Percentiles rank a stretch among this genome's conserved stretches.
Conservation (phyloP, 495 filamentous ascomycete genomes). For the Copromyces sp. region DNA sequence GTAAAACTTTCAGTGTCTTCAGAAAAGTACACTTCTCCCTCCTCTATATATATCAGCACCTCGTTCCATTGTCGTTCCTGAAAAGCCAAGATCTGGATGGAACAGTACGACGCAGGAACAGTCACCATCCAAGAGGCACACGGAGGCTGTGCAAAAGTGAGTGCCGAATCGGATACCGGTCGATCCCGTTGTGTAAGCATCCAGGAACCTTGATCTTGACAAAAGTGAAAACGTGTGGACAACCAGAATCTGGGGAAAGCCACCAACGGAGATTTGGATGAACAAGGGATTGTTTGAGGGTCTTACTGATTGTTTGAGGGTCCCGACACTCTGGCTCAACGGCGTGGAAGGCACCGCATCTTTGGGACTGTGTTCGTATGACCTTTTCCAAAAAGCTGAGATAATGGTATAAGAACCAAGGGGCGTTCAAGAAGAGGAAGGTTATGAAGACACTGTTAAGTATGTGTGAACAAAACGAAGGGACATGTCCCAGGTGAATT, state of each 20-base stretch:
- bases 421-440: neutral
- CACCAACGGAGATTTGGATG: neutral
- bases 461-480: slow-evolving; percentile 1
- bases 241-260: neutral
- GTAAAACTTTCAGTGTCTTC: neutral
- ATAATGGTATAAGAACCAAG: neutral
- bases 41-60: neutral
- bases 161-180: neutral
- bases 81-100: neutral
- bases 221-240: neutral
- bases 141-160: neutral
- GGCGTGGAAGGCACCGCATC: neutral
- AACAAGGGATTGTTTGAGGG: neutral
- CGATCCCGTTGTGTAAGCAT: neutral
- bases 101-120: neutral
- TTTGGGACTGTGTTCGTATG: neutral
- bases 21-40: neutral
- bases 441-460: slow-evolving; percentile 6
- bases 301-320: neutral
- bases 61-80: neutral
- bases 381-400: neutral
- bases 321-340: neutral
- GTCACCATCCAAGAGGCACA: neutral
- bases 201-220: neutral
- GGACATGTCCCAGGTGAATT: neutral